phyloP scores from a whole-genome alignment of 768 basidiomycete species.

The Termitomyces sp. region DNA sequence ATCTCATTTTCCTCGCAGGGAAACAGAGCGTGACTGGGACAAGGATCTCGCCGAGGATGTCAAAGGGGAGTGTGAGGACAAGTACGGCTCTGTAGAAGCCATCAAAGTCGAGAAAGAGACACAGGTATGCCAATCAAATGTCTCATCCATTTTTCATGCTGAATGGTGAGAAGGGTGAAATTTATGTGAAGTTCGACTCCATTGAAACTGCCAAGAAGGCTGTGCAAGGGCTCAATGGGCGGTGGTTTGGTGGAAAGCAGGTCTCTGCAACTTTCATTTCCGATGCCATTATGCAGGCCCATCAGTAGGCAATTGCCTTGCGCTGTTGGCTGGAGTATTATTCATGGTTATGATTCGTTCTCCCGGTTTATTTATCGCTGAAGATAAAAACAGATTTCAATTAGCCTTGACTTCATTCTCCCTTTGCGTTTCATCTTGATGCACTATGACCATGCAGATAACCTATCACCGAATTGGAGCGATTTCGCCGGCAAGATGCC shows the following conservation, averaged over 20 bases:
- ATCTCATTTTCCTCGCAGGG: slow-evolving; percentile 39
- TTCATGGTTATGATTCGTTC: slow-evolving; percentile 24
- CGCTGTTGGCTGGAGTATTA: slow-evolving; percentile 7
- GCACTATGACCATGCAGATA: slow-evolving; percentile 25
- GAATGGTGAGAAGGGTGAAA: slow-evolving; percentile 71
- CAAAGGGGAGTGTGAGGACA: slow-evolving; percentile 86
- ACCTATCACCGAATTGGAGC: slow-evolving; percentile 12
- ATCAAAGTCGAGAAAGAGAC: slow-evolving; percentile 95
- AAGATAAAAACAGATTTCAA: slow-evolving; percentile 24
- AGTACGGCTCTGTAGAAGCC: slow-evolving; percentile 82
- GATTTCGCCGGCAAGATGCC: slow-evolving; percentile 18
- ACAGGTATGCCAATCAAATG: slow-evolving; percentile 44
- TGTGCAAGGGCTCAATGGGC: slow-evolving; percentile 86
- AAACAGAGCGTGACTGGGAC: slow-evolving; percentile 96
- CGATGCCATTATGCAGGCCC: slow-evolving; percentile 91
- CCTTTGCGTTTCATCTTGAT: slow-evolving; percentile 23
- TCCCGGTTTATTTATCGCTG: slow-evolving; percentile 20
- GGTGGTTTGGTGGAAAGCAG: slow-evolving; percentile 95
- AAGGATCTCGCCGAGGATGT: slow-evolving; percentile 95
- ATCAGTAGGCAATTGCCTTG: slow-evolving; percentile 46
- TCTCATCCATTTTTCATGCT: not conserved
- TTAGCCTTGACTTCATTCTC: slow-evolving; percentile 28
- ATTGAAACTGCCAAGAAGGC: slow-evolving; percentile 80
- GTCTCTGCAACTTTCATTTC: slow-evolving; percentile 86
- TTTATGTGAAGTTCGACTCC: slow-evolving; percentile 87